Evolutionary conservation across 2,329 filamentous ascomycete genomes (phyloP).

Genomic region (Fusarium miscanthi): DNA sequence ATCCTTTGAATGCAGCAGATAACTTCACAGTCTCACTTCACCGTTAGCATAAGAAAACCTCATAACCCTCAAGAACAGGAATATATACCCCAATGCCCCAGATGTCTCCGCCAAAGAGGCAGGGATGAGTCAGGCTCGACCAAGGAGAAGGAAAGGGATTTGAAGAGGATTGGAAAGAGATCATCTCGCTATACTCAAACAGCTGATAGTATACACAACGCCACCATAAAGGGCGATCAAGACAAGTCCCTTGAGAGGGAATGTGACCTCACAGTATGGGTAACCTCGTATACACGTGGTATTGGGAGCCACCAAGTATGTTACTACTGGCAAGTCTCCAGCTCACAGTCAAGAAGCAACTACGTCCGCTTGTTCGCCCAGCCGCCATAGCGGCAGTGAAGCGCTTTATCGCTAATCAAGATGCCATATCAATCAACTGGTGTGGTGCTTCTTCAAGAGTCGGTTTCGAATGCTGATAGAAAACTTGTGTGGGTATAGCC

Average conservation of each 20-base stretch:
- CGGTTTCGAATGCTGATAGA: neutral
- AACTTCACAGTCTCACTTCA: fast-evolving
- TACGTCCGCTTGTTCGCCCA: too few relatives aligned
- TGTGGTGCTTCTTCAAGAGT: too few relatives aligned
- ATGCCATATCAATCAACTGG: neutral
- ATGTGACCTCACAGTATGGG: too few relatives aligned
- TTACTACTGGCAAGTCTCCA: neutral
- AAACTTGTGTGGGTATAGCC: fast-evolving
- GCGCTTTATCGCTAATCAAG: neutral
- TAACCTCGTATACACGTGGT: fast-evolving
- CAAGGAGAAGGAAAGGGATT: neutral
- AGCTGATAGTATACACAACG: neutral
- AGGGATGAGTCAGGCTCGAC: neutral
- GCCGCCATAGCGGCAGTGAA: neutral
- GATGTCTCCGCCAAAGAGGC: neutral
- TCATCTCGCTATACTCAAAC: too few relatives aligned
- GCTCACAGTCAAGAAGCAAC: too few relatives aligned
- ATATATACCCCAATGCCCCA: too few relatives aligned
- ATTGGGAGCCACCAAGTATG: neutral
- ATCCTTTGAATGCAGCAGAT: too few relatives aligned
- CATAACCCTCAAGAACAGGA: neutral
- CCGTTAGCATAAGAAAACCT: too few relatives aligned
- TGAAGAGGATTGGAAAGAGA: too few relatives aligned
- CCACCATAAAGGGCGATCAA: too few relatives aligned
- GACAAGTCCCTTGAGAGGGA: neutral